phyloP scores from a whole-genome alignment of 2,329 filamentous ascomycete genomes.

The Chaetomium globosum region DNA sequence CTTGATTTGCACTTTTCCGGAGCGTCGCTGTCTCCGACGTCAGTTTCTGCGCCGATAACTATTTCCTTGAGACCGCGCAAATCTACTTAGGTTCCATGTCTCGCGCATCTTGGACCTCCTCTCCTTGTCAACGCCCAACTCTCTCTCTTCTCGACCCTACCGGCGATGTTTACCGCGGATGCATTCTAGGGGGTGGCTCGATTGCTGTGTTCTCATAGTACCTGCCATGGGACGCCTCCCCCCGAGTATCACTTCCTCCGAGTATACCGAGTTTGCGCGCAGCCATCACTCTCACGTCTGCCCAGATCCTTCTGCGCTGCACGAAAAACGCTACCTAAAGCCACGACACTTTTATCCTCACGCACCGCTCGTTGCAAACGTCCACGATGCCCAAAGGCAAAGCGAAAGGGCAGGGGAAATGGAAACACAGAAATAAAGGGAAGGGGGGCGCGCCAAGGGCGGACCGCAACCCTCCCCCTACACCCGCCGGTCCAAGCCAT shows the following conservation, averaged over 20 bases:
- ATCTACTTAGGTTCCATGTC: conserved; percentile 22
- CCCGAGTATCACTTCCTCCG: conserved; percentile 48
- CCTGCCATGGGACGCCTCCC: conserved; percentile 60
- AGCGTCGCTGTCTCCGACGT: background rate
- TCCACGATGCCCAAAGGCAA: conserved; percentile 36
- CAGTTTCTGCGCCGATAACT: conserved; percentile 3
- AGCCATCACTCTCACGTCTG: background rate
- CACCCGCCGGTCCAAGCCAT: conserved; percentile 41
- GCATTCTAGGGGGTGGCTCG: conserved; percentile 59
- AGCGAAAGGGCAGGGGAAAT: conserved; percentile 34
- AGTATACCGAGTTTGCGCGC: conserved; percentile 24
- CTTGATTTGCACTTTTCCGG: conserved; percentile 4
- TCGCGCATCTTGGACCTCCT: conserved; percentile 15
- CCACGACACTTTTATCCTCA: background rate
- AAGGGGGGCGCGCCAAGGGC: conserved; percentile 19
- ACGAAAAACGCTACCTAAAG: background rate
- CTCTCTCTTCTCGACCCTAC: conserved; percentile 22
- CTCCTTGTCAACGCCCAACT: conserved; percentile 18
- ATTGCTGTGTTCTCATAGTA: conserved; percentile 44
- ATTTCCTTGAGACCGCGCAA: conserved; percentile 8
- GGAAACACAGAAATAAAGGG: background rate
- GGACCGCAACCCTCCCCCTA: conserved; percentile 34
- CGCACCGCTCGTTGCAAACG: conserved; percentile 10
- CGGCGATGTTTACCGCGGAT: conserved; percentile 52
- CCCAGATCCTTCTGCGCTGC: background rate